Base-by-base conservation (phyloP, 331 rosid genomes). In the Malus hybrid region DNA sequence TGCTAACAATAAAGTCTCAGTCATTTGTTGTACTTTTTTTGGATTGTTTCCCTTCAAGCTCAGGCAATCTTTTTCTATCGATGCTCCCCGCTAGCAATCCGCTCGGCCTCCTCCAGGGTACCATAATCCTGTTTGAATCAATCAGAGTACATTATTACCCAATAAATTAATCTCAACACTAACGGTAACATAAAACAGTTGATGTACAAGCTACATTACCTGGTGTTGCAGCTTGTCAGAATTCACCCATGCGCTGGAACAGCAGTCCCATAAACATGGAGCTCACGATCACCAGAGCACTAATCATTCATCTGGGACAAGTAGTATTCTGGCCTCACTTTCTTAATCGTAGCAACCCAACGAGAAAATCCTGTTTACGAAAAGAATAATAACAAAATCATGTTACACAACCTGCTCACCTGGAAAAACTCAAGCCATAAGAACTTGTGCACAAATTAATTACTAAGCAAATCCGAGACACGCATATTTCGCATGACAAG, bases 251-350 rank as follows among this genome's bases (percentile, higher is more conserved):
- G 97, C 83, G 90, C 99, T 32, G 99, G 99, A 61, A 95, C 99
- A n/a, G 99, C 99, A 74, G 97, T 95, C 67, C 99, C 99, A 76
- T 95, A 95, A 75, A 95, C 97, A 50, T 95, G 99, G 72, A 95
- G 97, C 76, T 95, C 99, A 8, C 97, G 99, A 72, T 90, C 90
- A 78, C 12, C 12, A 95, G 99, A 95, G 66, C 97, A 92, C 82
- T 77, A 33, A 1, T 95, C 61, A 86, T 72, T 48, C 11, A 36
- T 36, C 2, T 8, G 44, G 44, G 44, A 36, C 44, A 36, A 36
- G 44, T 36, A 36, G 44, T 36, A 36, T 36, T 36, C 44, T 8
- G 84, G 59, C 97, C 90, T 57, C 99, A 92, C 85, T 88, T 95
- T 28, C 99, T 88, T 74, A 95, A 80, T 50, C 99, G 85, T 73